Evolutionary conservation across 805 yeast genomes (phyloP).

Genomic region (Ogataea angusta): DNA sequence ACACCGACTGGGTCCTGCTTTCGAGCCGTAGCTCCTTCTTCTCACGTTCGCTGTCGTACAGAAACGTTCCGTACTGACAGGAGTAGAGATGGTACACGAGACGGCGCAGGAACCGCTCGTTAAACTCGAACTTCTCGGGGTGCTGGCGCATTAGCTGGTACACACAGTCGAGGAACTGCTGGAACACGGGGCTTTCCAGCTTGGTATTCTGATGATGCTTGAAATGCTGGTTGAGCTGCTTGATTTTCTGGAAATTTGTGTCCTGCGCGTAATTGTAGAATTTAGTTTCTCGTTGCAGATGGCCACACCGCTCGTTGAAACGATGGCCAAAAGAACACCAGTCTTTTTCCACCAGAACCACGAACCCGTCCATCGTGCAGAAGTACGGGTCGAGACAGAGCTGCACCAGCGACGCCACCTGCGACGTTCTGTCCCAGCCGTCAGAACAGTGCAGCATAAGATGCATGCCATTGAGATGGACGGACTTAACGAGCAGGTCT

Average conservation of each 20-base stretch:
- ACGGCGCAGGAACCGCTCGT: constrained; percentile 81
- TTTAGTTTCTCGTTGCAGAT: constrained; percentile 53
- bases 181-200: constrained; percentile 86
- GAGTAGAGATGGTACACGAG: constrained; percentile 85
- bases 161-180: constrained; percentile 87
- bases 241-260: constrained; percentile 37
- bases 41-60: constrained; percentile 72
- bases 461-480: constrained; percentile 79
- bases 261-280: constrained; percentile 42
- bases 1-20: constrained; percentile 66
- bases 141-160: constrained; percentile 73
- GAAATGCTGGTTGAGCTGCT: constrained; percentile 48
- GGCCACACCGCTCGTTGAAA: constrained; percentile 80
- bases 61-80: constrained; percentile 91
- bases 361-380: constrained; percentile 85
- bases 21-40: constrained; percentile 41
- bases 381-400: constrained; percentile 87
- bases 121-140: constrained; percentile 77
- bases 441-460: constrained; percentile 91
- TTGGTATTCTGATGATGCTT: constrained; percentile 49
- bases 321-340: constrained; percentile 95
- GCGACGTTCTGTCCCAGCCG: constrained; percentile 98
- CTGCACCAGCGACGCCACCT: constrained; percentile 78
- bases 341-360: constrained; percentile 83
- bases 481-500: constrained; percentile 74